Percentiles rank a stretch among this genome's conserved stretches.
These are phyloP conservation scores for Aspergillus pseudonomiae DNA, from an alignment of 2,329 filamentous ascomycete genomes.

Conservation along the genomic window DNA sequence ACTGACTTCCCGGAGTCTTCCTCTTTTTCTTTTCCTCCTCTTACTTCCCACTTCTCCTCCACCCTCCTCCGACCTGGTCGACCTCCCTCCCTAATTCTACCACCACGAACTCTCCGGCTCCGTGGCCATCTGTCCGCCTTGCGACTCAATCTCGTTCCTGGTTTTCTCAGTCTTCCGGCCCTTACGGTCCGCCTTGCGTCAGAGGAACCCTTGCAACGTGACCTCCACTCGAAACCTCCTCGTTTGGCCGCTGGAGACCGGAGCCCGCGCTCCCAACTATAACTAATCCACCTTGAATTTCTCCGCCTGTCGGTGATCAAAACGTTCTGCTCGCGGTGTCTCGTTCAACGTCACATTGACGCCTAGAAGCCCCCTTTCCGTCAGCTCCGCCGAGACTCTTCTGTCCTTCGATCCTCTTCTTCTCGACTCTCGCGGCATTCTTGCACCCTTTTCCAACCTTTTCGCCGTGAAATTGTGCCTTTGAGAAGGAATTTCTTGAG, in stretches of 20 bases:
- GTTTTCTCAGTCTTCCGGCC: slow-evolving; percentile 21
- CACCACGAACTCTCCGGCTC: slow-evolving; percentile 23
- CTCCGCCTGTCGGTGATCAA: slow-evolving; percentile 21
- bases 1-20: slow-evolving; percentile 3
- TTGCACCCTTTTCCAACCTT: neutral
- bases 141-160: slow-evolving; percentile 23
- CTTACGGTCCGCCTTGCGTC: slow-evolving; percentile 35
- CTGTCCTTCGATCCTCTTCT: slow-evolving; percentile 5
- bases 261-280: slow-evolving; percentile 19
- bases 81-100: slow-evolving; percentile 11
- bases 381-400: slow-evolving; percentile 12
- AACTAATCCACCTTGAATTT: slow-evolving; percentile 17
- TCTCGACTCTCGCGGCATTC: neutral
- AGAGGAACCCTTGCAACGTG: slow-evolving; percentile 34
- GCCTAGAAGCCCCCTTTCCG: slow-evolving; percentile 25
- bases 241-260: slow-evolving; percentile 30
- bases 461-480: neutral
- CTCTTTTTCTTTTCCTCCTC: slow-evolving; percentile 6
- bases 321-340: slow-evolving; percentile 13
- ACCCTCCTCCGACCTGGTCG: slow-evolving; percentile 15
- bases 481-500: slow-evolving; percentile 18
- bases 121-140: slow-evolving; percentile 26
- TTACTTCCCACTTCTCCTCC: slow-evolving; percentile 3
- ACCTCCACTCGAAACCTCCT: slow-evolving; percentile 24
- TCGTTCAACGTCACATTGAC: slow-evolving; percentile 19